These are phyloP conservation scores for Oryza rufipogon DNA, from an alignment of 176 grass and related monocot species.

Conservation along the genomic window DNA sequence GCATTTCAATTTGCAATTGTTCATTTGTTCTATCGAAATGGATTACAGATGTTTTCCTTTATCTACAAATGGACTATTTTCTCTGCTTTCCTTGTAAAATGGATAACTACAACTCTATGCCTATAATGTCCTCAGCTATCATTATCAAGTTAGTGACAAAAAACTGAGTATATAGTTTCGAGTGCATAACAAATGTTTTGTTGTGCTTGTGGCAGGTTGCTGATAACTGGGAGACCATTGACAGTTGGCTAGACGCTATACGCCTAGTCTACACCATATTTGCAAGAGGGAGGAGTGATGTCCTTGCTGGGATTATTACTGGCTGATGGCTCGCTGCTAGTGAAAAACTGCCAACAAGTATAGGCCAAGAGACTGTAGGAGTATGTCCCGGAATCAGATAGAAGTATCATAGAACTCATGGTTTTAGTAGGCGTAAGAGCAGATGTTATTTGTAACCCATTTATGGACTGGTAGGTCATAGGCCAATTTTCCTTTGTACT, in stretches of 20 bases:
- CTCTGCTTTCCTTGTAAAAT: not conserved
- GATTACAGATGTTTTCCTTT: not conserved
- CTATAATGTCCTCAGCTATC: not conserved
- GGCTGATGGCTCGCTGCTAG: constrained; percentile 48
- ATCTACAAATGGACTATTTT: not conserved
- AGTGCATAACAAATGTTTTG: constrained; percentile 9
- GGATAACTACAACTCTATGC: not conserved
- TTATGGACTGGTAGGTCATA: constrained; percentile 25
- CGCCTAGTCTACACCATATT: constrained; percentile 93
- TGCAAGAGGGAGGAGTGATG: constrained; percentile 84
- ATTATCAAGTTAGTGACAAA: not conserved
- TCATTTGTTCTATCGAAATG: constrained; percentile 17
- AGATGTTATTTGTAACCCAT: constrained; percentile 42
- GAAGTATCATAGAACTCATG: not conserved
- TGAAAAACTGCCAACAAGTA: constrained; percentile 1
- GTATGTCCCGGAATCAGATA: not conserved
- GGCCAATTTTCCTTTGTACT: constrained; percentile 27
- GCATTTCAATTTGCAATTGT: constrained; percentile 29
- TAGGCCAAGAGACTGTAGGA: constrained; percentile 9
- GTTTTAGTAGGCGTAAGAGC: constrained; percentile 21
- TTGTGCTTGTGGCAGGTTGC: constrained; percentile 61
- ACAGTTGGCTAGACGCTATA: constrained; percentile 89
- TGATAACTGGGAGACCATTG: constrained; percentile 88
- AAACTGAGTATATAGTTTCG: not conserved
- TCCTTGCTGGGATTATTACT: constrained; percentile 95